Evolutionary conservation across 2,329 filamentous ascomycete species (phyloP), one percentile per base, ranked within the genome.

Genomic region (Penicillium polonicum): DNA sequence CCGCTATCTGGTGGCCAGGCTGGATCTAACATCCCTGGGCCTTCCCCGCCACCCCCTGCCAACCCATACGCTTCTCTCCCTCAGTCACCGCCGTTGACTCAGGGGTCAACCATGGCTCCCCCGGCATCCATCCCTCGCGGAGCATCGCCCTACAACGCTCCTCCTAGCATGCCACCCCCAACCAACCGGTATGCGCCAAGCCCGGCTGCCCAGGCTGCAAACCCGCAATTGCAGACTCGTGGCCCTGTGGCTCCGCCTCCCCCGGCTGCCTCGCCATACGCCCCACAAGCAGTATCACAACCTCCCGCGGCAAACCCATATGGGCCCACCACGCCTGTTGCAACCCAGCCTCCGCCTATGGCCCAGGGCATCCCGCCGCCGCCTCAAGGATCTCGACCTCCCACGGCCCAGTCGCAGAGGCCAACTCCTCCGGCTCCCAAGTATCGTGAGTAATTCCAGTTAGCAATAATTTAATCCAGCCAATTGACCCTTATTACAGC

Each of bases 121-220:
- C 83, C 85, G 21, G 83, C 69, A 19, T 70, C 69, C 7, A 68
- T 91, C 51, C 83, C 87, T 23, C 87, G 91, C 62, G 91, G 88
- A 29, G 83, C 88, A 5, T 96, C 92, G 27, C 92, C 92, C 6
- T 97, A 96, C 75, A 91, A 92, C 68, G 85, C 89, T 38, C 89
- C 92, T 53, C 90, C 90, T 7, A 79, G 87, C 31, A 83, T 81
- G 19, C 80, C 85, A 5, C 87, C 90, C n/a, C 85, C 88, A 6
- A 83, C 86, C 10, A 91, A 86, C 77, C 82, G 91, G 68, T 95
- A 95, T 72, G 87, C 90, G 15, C 89, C 89, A 13, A 80, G 84
- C 51, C 85, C 88, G 44, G 78, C 83, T 17, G 71, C 83, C 23
- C 85, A 87, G 68, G 78, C 77, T 60, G 71, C 78, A 52, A 78